Conservation (phyloP, 345 rosid genomes). For the Syzygium aromaticum region DNA sequence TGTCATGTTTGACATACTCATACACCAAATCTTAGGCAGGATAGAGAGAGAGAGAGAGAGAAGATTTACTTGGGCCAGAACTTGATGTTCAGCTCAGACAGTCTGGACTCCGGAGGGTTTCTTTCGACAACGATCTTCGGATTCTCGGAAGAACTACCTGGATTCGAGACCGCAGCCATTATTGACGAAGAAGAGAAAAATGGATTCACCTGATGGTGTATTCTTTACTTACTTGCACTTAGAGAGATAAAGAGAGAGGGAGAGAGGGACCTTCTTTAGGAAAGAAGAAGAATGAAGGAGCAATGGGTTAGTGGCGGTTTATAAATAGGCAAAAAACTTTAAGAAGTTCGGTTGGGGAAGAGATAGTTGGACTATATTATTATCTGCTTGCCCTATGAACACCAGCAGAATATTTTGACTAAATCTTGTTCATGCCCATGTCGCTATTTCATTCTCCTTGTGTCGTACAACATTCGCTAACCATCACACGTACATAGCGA, state of each 20-base stretch:
- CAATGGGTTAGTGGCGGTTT: background rate
- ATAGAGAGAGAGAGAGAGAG: background rate
- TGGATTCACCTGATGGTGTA: background rate
- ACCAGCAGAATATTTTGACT: background rate
- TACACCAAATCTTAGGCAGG: background rate
- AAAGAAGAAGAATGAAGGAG: background rate
- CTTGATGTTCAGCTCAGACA: constrained; percentile 68
- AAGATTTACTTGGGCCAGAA: constrained; percentile 84
- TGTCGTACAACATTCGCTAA: background rate
- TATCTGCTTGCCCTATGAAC: background rate
- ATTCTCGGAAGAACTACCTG: constrained; percentile 21
- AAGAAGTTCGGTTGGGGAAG: background rate
- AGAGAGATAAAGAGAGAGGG: background rate
- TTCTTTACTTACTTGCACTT: background rate
- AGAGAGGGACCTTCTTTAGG: background rate
- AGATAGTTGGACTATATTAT: background rate
- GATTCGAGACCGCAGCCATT: constrained; percentile 6
- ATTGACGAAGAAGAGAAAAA: background rate
- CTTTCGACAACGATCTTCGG: constrained; percentile 52
- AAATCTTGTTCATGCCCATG: background rate
- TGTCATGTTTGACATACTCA: background rate
- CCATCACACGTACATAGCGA: background rate
- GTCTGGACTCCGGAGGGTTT: constrained; percentile 64
- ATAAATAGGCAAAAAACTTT: background rate
- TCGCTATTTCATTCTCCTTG: background rate